phyloP scores from a whole-genome alignment of 352 stramenopile species.

The Aphanomyces invadans region DNA sequence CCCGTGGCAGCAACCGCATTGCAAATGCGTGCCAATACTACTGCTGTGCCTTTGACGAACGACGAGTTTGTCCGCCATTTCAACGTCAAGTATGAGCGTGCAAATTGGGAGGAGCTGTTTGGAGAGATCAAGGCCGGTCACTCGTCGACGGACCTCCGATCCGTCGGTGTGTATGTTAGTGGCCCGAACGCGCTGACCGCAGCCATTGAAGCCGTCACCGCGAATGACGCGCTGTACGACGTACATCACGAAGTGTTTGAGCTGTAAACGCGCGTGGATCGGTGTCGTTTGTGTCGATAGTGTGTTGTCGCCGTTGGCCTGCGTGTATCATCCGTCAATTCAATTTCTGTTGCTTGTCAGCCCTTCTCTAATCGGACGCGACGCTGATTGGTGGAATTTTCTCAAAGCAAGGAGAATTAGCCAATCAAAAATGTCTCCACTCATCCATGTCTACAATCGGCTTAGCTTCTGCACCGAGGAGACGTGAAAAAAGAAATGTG shows the following conservation, averaged over 20 bases:
- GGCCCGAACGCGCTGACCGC: slow-evolving; percentile 52
- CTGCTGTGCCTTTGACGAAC: not conserved
- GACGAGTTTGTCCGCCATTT: slow-evolving; percentile 1
- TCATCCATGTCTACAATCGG: no score
- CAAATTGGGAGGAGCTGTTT: slow-evolving; percentile 8
- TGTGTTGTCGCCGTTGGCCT: no score
- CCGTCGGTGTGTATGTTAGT: slow-evolving; percentile 70
- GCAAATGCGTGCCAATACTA: not conserved
- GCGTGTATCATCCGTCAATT: no score
- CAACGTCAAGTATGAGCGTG: slow-evolving; percentile 3
- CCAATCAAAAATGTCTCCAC: no score
- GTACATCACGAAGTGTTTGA: slow-evolving; percentile 73
- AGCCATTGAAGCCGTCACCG: slow-evolving; percentile 49
- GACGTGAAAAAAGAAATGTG: no score
- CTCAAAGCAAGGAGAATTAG: no score
- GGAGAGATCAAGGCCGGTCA: not conserved
- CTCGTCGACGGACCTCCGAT: not conserved
- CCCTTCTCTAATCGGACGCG: no score
- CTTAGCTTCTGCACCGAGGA: no score
- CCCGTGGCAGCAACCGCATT: not conserved
- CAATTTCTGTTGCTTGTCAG: no score
- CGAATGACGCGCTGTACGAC: slow-evolving; percentile 36
- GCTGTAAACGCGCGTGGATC: slow-evolving; percentile 59
- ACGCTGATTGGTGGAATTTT: no score
- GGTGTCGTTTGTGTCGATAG: no score